Conservation (phyloP, 164 flowering plant genomes). For the Aristolochia contorta region DNA sequence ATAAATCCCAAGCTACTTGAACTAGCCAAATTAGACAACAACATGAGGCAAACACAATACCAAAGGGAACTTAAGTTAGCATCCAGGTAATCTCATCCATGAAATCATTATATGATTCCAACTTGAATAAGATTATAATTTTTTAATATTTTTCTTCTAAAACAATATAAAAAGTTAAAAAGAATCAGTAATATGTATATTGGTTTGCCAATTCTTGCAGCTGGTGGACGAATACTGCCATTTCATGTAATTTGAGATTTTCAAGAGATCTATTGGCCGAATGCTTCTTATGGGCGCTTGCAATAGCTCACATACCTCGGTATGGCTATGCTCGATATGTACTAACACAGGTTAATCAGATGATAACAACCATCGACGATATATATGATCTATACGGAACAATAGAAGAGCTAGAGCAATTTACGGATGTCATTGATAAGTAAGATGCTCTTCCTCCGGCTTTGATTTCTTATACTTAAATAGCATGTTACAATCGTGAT, state of each 20-base stretch:
- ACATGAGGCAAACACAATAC: slow-evolving; percentile 29
- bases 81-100: slow-evolving; percentile 16
- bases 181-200: background rate
- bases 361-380: slow-evolving; percentile 4
- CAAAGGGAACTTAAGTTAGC: slow-evolving; percentile 21
- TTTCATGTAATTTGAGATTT: slow-evolving; percentile 16
- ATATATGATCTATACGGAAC: slow-evolving; percentile 1
- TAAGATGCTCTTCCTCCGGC: background rate
- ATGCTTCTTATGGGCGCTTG: slow-evolving; percentile 1
- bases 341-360: background rate
- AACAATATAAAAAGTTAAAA: too few relatives aligned
- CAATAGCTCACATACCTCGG: background rate
- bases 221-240: slow-evolving; percentile 37
- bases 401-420: slow-evolving; percentile 1
- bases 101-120: too few relatives aligned
- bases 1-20: slow-evolving; percentile 16
- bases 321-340: background rate
- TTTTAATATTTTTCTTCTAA: too few relatives aligned
- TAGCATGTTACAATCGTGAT: too few relatives aligned
- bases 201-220: slow-evolving; percentile 9
- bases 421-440: slow-evolving; percentile 5
- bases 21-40: slow-evolving; percentile 35
- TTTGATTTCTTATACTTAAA: background rate
- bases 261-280: slow-evolving; percentile 5
- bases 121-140: too few relatives aligned